These are phyloP conservation scores for Pichia thaimueangensis DNA, from an alignment of 805 yeast genomes.

Conservation along the genomic window DNA sequence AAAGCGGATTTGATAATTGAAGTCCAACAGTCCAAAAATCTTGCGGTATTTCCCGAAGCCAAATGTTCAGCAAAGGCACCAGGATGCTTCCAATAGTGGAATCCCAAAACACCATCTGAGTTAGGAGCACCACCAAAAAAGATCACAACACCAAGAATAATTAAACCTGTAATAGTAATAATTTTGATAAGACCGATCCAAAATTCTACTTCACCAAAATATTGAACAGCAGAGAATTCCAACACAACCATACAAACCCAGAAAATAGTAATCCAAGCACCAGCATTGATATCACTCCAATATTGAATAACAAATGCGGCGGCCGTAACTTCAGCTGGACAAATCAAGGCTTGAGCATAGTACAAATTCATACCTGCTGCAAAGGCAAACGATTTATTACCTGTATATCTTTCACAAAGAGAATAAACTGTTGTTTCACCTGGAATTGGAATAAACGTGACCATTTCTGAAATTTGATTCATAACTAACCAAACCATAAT, in stretches of 20 bases:
- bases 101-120: conserved; percentile 49
- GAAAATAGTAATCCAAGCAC: conserved; percentile 54
- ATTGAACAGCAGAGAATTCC: conserved; percentile 40
- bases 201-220: conserved; percentile 47
- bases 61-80: conserved; percentile 46
- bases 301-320: conserved; percentile 54
- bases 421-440: conserved; percentile 37
- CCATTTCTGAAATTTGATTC: conserved; percentile 61
- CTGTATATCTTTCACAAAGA: conserved; percentile 25
- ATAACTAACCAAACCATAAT: conserved; percentile 59
- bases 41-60: conserved; percentile 49
- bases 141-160: conserved; percentile 47
- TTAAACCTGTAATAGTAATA: conserved; percentile 54
- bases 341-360: conserved; percentile 29
- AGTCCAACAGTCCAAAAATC: conserved; percentile 57
- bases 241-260: conserved; percentile 38
- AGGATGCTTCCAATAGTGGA: conserved; percentile 54
- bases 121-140: conserved; percentile 60
- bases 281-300: conserved; percentile 50
- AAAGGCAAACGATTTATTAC: conserved; percentile 24
- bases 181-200: conserved; percentile 65
- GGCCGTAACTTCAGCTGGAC: conserved; percentile 50
- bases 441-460: conserved; percentile 51
- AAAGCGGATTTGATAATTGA: conserved; percentile 60
- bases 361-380: conserved; percentile 34